A percentile compares a stretch with the other conserved stretches of the same genome.
phyloP scores from a whole-genome alignment of 768 basidiomycete species.

The Serendipita sp. region DNA sequence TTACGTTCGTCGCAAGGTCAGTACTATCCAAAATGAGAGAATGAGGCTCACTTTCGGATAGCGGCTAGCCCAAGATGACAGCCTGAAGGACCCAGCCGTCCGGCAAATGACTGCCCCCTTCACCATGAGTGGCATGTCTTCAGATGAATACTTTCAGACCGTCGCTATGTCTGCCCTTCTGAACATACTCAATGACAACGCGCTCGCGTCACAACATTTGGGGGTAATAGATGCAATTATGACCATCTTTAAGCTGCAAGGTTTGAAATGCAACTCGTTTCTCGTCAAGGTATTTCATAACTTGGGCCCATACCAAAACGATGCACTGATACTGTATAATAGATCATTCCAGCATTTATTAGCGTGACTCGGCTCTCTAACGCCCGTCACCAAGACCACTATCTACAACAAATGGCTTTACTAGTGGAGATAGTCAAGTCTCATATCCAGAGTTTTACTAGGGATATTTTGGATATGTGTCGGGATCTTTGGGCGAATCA shows the following conservation, averaged over 20 bases:
- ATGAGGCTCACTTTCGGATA: background rate
- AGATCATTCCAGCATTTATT: constrained; percentile 88
- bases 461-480: constrained; percentile 68
- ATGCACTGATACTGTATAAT: constrained; percentile 18
- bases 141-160: constrained; percentile 95
- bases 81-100: background rate
- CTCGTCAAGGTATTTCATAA: constrained; percentile 55
- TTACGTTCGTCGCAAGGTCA: constrained; percentile 63
- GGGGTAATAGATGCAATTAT: constrained; percentile 94
- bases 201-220: constrained; percentile 73
- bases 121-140: constrained; percentile 26
- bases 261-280: constrained; percentile 88
- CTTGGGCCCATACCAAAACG: constrained; percentile 25
- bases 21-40: constrained; percentile 19
- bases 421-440: constrained; percentile 93
- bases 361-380: constrained; percentile 68
- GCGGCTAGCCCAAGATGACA: background rate
- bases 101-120: constrained; percentile 15
- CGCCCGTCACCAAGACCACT: constrained; percentile 76
- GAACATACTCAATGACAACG: constrained; percentile 73
- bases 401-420: constrained; percentile 88
- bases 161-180: constrained; percentile 83
- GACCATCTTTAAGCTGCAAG: constrained; percentile 97
- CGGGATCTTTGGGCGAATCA: constrained; percentile 81
- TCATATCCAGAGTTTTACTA: constrained; percentile 83